phyloP scores from a whole-genome alignment of 139 green algal species.

The Chlamydomonas sphaeroides region DNA sequence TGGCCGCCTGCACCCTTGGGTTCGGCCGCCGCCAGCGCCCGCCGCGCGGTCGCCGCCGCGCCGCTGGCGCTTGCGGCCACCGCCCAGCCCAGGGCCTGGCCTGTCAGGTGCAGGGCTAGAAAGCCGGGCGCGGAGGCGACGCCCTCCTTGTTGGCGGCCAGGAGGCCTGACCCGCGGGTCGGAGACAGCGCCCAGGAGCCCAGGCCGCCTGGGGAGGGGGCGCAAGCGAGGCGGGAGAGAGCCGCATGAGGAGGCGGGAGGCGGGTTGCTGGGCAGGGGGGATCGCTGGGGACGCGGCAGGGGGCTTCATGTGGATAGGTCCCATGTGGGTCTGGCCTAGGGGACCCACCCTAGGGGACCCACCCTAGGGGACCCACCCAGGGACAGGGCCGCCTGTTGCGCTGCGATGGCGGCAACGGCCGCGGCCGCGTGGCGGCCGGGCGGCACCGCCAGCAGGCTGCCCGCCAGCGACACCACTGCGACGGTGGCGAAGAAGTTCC shows the following conservation, averaged over 20 bases:
- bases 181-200: conserved; percentile 57
- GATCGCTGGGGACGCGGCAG: too few relatives aligned
- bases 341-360: too few relatives aligned
- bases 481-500: conserved; percentile 98
- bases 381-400: conserved; percentile 63
- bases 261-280: too few relatives aligned
- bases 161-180: conserved; percentile 43
- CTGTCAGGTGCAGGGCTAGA: conserved; percentile 73
- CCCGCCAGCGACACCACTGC: conserved; percentile 68
- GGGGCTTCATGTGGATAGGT: too few relatives aligned
- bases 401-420: conserved; percentile 32
- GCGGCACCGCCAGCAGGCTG: conserved; percentile 37
- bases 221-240: background rate
- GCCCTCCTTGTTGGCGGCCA: conserved; percentile 88
- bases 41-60: background rate
- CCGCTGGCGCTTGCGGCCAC: background rate
- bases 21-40: background rate
- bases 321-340: too few relatives aligned
- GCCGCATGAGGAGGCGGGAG: too few relatives aligned
- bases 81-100: conserved; percentile 51
- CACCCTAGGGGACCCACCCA: too few relatives aligned
- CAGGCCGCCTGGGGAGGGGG: conserved; percentile 31
- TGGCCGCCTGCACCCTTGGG: too few relatives aligned
- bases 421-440: conserved; percentile 4
- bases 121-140: conserved; percentile 80